Percentiles rank a stretch among this genome's conserved stretches.
phyloP scores from a whole-genome alignment of 768 basidiomycete genomes.

The Ramaria sp. region DNA sequence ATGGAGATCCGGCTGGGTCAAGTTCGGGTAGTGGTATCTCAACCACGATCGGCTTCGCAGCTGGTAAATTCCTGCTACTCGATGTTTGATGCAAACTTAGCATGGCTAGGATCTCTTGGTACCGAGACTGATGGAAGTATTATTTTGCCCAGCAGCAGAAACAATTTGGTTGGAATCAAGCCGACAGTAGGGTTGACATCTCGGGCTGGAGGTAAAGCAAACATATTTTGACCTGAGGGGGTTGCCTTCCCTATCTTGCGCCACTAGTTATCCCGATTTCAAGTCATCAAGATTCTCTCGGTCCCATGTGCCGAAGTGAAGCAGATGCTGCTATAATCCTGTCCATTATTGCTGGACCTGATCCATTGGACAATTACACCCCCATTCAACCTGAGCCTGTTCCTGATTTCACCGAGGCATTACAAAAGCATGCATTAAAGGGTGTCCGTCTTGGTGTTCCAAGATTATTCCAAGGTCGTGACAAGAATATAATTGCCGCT shows the following conservation, averaged over 20 bases:
- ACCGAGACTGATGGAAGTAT: constrained; percentile 41
- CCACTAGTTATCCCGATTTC: constrained; percentile 33
- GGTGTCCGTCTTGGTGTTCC: too few relatives aligned
- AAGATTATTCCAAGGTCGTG: constrained; percentile 4
- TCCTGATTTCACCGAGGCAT: constrained; percentile 14
- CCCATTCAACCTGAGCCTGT: constrained; percentile 29
- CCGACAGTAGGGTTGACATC: constrained; percentile 33
- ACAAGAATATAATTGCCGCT: constrained; percentile 24
- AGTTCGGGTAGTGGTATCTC: constrained; percentile 33
- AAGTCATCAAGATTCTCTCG: constrained; percentile 30
- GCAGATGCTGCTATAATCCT: constrained; percentile 29
- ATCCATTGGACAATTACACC: constrained; percentile 31
- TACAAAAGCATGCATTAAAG: constrained; percentile 12
- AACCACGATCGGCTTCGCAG: constrained; percentile 31
- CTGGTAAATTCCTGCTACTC: constrained; percentile 7
- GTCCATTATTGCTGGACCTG: constrained; percentile 30
- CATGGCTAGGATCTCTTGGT: constrained; percentile 25
- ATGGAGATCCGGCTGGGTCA: constrained; percentile 30
- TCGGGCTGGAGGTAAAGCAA: constrained; percentile 22
- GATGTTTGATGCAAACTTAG: too few relatives aligned
- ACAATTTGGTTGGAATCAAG: constrained; percentile 32
- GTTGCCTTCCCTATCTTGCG: neutral
- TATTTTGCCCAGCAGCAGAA: constrained; percentile 29
- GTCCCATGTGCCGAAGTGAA: constrained; percentile 27
- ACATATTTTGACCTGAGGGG: neutral